phyloP scores from a whole-genome alignment of 1,139 yeast species.

The Pichiaceae sp. region DNA sequence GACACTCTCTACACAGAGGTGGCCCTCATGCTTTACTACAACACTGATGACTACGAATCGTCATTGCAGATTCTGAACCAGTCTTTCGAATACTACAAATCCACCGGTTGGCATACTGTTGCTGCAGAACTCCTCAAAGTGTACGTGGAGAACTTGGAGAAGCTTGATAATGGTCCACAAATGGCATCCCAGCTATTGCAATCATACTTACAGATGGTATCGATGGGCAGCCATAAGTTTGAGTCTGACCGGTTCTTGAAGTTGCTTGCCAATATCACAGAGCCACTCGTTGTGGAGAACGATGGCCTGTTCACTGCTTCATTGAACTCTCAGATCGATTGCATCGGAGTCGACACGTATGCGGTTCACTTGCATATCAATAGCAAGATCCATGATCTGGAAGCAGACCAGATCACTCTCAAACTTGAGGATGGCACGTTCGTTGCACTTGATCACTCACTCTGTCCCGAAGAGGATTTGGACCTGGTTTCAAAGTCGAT shows the following conservation, averaged over 20 bases:
- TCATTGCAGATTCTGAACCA: constrained; percentile 59
- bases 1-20: constrained; percentile 76
- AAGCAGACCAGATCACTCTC: constrained; percentile 11
- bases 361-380: constrained; percentile 10
- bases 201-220: constrained; percentile 20
- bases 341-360: constrained; percentile 16
- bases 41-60: constrained; percentile 44
- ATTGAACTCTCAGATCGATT: constrained; percentile 11
- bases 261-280: constrained; percentile 19
- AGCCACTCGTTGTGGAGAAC: constrained; percentile 21
- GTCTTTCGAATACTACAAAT: constrained; percentile 58
- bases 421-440: constrained; percentile 8
- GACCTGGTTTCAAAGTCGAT: constrained; percentile 4
- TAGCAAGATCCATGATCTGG: constrained; percentile 11
- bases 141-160: constrained; percentile 61
- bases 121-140: constrained; percentile 58
- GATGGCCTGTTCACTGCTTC: constrained; percentile 27
- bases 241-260: constrained; percentile 13
- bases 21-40: constrained; percentile 56
- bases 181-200: constrained; percentile 12
- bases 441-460: constrained; percentile 1
- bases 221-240: constrained; percentile 10
- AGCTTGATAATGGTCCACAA: constrained; percentile 22
- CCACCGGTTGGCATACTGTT: constrained; percentile 68
- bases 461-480: constrained; percentile 1